Conservation (phyloP, 75 land plant genomes). For the Sequoiadendron giganteum region DNA sequence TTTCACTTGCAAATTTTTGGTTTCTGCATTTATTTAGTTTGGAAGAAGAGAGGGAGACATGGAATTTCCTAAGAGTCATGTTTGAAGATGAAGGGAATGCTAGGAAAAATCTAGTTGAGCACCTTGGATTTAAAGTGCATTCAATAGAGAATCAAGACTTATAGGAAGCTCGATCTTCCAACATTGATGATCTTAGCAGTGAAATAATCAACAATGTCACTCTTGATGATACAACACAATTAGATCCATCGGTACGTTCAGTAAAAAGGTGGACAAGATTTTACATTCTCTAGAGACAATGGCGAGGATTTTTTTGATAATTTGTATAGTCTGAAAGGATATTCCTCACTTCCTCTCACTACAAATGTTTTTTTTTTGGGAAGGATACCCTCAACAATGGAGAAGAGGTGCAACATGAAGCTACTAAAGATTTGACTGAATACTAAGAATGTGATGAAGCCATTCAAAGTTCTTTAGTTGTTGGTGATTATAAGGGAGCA, state of each 20-base stretch:
- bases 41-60: constrained; percentile 81
- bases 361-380: constrained; percentile 25
- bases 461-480: constrained; percentile 78
- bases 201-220: constrained; percentile 27
- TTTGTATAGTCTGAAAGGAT: constrained; percentile 68
- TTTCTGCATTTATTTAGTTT: constrained; percentile 42
- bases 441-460: constrained; percentile 54
- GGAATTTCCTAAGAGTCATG: constrained; percentile 94
- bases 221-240: constrained; percentile 29
- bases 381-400: constrained; percentile 21
- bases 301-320: constrained; percentile 97
- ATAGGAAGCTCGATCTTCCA: constrained; percentile 2
- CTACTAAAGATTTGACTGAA: constrained; percentile 25
- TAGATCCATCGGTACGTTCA: constrained; percentile 5
- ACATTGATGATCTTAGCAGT: constrained; percentile 30
- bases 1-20: not conserved
- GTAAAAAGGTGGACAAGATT: constrained; percentile 13
- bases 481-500: constrained; percentile 86
- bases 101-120: constrained; percentile 64
- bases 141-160: constrained; percentile 18
- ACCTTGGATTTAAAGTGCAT: constrained; percentile 70
- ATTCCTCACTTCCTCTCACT: constrained; percentile 36
- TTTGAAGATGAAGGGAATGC: constrained; percentile 91
- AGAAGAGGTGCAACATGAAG: constrained; percentile 26
- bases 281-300: constrained; percentile 47